These are phyloP conservation scores for Leishmania mexicana DNA, from an alignment of 208 protist species.

Conservation along the genomic window DNA sequence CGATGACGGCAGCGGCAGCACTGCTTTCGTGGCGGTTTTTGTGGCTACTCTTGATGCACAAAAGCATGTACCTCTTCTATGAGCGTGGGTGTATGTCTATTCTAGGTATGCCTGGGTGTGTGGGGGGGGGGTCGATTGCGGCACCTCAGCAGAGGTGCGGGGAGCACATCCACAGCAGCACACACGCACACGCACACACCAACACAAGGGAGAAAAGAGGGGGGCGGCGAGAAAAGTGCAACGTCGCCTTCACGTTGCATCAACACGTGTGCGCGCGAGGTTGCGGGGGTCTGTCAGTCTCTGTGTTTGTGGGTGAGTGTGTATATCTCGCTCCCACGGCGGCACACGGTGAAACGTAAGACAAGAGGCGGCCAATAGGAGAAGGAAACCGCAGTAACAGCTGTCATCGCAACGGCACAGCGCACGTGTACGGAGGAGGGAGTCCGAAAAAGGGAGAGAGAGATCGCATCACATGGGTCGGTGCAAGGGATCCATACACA, in stretches of 20 bases:
- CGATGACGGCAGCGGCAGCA: background rate
- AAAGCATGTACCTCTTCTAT: background rate
- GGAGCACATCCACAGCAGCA: background rate
- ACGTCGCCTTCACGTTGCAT: background rate
- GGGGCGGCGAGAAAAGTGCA: background rate
- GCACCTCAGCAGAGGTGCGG: background rate
- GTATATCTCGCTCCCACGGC: background rate
- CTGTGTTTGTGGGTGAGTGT: background rate
- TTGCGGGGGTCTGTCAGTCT: background rate
- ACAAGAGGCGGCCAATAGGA: background rate
- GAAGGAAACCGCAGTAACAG: background rate
- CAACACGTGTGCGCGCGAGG: background rate
- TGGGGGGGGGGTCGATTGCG: too few relatives aligned
- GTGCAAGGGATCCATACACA: background rate
- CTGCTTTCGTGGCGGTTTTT: background rate
- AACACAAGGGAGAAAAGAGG: background rate
- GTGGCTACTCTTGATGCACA: too few relatives aligned
- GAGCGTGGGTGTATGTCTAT: background rate
- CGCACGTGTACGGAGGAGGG: background rate
- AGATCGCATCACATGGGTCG: background rate
- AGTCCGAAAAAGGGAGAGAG: background rate
- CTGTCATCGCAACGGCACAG: background rate
- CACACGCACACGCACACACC: background rate
- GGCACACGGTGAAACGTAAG: background rate
- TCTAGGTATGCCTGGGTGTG: background rate